Evolutionary conservation across 2,329 filamentous ascomycete genomes (phyloP).

Genomic region (Cladosporium sp.): DNA sequence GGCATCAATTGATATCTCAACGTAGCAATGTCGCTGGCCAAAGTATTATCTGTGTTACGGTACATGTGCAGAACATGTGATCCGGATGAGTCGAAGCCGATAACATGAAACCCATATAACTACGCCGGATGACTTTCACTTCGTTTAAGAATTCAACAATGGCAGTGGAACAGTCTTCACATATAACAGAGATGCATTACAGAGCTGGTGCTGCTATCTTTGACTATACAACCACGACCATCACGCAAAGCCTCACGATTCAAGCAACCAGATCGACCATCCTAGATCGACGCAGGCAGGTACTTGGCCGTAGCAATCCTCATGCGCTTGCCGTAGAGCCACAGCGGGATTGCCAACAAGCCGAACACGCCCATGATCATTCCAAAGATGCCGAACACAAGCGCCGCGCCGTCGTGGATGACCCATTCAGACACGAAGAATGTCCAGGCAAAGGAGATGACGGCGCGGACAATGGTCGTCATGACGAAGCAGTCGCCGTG

Average conservation of each 20-base stretch:
- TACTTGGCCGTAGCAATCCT: conserved; percentile 42
- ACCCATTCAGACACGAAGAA: conserved; percentile 56
- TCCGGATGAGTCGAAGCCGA: not conserved
- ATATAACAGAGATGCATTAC: not conserved
- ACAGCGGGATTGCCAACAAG: conserved; percentile 39
- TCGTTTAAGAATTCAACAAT: not conserved
- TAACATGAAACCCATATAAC: not conserved
- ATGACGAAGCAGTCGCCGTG: conserved; percentile 57
- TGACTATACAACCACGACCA: not conserved
- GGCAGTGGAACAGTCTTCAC: not conserved
- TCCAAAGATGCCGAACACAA: conserved; percentile 56
- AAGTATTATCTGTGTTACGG: not conserved
- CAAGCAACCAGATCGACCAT: not conserved
- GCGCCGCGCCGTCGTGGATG: conserved; percentile 42
- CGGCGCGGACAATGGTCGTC: conserved; percentile 50
- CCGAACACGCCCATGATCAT: conserved; percentile 54
- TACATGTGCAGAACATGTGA: not conserved
- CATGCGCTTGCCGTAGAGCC: conserved; percentile 43
- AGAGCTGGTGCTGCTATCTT: not conserved
- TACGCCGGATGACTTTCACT: not conserved
- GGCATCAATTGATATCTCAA: too few relatives aligned
- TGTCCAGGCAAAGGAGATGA: conserved; percentile 56
- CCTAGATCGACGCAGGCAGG: conserved; percentile 17
- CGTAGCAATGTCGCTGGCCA: not conserved
- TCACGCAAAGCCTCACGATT: not conserved